Evolutionary conservation across 768 basidiomycete genomes (phyloP).

Genomic region (Agaricus subrufescens): DNA sequence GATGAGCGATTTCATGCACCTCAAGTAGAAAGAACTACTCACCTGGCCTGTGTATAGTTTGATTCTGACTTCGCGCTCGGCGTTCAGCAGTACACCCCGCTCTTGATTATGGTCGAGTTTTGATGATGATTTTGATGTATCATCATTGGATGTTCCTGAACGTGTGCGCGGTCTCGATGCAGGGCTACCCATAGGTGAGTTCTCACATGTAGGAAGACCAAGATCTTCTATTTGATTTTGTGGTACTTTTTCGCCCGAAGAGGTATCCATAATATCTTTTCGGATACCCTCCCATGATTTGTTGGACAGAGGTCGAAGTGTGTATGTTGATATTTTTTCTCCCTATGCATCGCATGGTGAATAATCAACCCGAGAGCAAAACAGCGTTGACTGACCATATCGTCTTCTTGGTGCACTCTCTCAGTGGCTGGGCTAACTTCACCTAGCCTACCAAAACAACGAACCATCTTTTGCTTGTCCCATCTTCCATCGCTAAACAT

Average conservation of each 20-base stretch:
- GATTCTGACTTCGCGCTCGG: slow-evolving; percentile 60
- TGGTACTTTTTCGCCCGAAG: neutral
- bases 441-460: slow-evolving; percentile 65
- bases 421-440: slow-evolving; percentile 22
- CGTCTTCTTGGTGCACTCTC: slow-evolving; percentile 23
- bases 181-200: neutral
- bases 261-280: slow-evolving; percentile 21
- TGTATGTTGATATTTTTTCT: slow-evolving; percentile 37
- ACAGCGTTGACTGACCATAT: slow-evolving; percentile 25
- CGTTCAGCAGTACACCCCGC: slow-evolving; percentile 56
- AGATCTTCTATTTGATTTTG: neutral
- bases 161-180: neutral
- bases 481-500: slow-evolving; percentile 53
- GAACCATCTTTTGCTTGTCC: slow-evolving; percentile 78
- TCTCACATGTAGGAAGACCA: neutral
- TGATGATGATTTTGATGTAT: neutral
- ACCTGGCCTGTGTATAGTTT: slow-evolving; percentile 76
- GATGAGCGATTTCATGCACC: slow-evolving; percentile 1
- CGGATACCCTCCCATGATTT: slow-evolving; percentile 37
- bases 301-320: slow-evolving; percentile 41
- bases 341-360: slow-evolving; percentile 22
- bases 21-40: slow-evolving; percentile 9
- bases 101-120: neutral
- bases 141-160: neutral
- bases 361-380: neutral